Base-by-base conservation (phyloP, 106 monocot genomes). In the Hemerocallis citrina region DNA sequence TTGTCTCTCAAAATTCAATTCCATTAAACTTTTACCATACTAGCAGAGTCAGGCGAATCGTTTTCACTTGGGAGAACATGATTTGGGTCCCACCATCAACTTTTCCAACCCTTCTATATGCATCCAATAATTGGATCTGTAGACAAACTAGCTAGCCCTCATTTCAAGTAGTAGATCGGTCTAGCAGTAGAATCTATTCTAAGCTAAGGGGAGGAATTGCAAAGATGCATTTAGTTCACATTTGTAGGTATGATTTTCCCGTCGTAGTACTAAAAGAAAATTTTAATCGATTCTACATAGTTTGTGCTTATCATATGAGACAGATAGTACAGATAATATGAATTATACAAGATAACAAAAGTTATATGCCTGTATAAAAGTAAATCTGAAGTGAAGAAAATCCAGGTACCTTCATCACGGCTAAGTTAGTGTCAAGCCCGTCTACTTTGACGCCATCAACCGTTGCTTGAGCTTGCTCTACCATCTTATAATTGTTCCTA, bases 371-470 rank as follows among this genome's bases (percentile, higher is more conserved):
- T 5, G 11, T 59, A 17, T 38, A 28, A 33, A 54, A 30, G 16
- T 10, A 52, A 1, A 61, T 3, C 33, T 30, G 28, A 70, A 30
- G 61, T 6, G 13, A 17, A 12, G 36, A 25, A n/a, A 59, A 57
- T 8, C 19, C 11, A 24, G 9, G 36, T 84, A 96, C 96, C 96
- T 88, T 81, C 96, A 98, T 88, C 38, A 98, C 81, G 37, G 91
- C 91, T 59, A 98, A 65, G 75, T 98, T 91, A n/a, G 81, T 91
- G 59, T 88, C 88, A 33, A 87, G 69, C 16, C 96, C 96, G 46
- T 98, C 96, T 39, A 88, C 86, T 68, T 92, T 98, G 59, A 98
- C 91, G 57, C 81, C 84, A 73, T 81, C 73, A 69, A 98, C 68
- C 36, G 91, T 77, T 27, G 86, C 86, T 52, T 85, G 71, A 32